phyloP scores from a whole-genome alignment of 2,329 filamentous ascomycete species.

The Colletotrichum euphorbiae region DNA sequence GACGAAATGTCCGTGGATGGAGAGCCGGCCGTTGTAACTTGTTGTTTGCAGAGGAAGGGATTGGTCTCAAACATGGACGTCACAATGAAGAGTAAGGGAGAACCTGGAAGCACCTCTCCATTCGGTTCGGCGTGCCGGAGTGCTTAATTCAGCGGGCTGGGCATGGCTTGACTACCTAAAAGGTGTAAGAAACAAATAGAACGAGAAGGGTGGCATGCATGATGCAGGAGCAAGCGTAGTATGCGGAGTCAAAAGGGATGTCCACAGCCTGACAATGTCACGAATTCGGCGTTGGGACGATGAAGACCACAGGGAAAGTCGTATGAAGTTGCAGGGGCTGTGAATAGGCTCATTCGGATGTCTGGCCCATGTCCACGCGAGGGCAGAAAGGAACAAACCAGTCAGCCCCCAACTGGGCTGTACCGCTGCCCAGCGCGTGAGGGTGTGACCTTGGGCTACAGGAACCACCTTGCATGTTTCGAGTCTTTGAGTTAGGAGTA shows the following conservation, averaged over 20 bases:
- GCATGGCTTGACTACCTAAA: constrained; percentile 14
- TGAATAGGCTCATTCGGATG: constrained; percentile 36
- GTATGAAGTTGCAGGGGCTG: constrained; percentile 18
- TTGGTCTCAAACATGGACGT: constrained; percentile 10
- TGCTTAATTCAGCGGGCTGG: constrained; percentile 9
- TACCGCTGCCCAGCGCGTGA: constrained; percentile 7
- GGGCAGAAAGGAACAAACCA: constrained; percentile 12
- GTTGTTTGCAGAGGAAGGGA: neutral
- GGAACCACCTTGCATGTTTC: constrained; percentile 17
- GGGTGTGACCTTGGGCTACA: neutral
- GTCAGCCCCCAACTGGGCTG: constrained; percentile 16
- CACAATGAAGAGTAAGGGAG: constrained; percentile 17
- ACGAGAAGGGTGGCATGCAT: neutral
- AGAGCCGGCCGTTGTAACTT: neutral
- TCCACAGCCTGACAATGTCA: neutral
- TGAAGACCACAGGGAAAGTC: neutral
- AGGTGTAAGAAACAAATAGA: constrained; percentile 3
- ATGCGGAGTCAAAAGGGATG: neutral
- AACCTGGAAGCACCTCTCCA: neutral
- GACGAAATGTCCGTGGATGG: constrained; percentile 1
- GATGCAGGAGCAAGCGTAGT: neutral
- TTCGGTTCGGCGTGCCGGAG: neutral
- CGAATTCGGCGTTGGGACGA: neutral
- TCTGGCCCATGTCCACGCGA: neutral
- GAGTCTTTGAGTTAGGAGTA: neutral